Base-by-base conservation (phyloP, 495 filamentous ascomycete genomes). In the Venustampulla echinocandica region DNA sequence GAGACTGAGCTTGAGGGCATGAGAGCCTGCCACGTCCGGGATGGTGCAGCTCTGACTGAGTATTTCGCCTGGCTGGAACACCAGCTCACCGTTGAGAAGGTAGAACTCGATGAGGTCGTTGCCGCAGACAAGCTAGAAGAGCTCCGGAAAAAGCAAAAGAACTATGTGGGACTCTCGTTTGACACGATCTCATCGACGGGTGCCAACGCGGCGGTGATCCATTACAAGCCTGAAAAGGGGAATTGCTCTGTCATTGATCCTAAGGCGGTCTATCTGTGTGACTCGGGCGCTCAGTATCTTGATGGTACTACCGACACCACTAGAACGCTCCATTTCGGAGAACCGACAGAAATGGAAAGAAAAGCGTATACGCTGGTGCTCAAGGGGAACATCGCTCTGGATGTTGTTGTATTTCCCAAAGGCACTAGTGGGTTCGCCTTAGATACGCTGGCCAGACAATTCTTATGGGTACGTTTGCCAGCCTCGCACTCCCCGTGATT, bases 281-380 rank as follows among this genome's bases (percentile, higher is more conserved):
- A 99, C 61, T 97, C 92, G 18, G 93, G 93, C 20, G 90, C 82
- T 17, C 93, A 99, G 63, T 99, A 90, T 53, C 70, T 83, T 10
- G 93, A 99, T 64, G 93, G 93, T 42, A 99, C 93, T 1, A 99
- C 93, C 0, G 93, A 99, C 61, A 90, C 87, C 4, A 99, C 93
- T 3, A 75, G 93, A 11, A 99, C 93, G 0, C 70, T 95, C 32
- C 93, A 99, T 54, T 97, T 97, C 59, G 84, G 87, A 22, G 69
- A 80, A 14, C 93, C 93, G 7, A 88, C 84, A 1, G 79, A 80
- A 11, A 82, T 87, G 57, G 89, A 99, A 63, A 84, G 76, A 54
- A 87, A 87, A 61, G 82, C 93, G 6, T 97, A 95, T 63, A 99
- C 93, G 10, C 73, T 99, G 10, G 93, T 97, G 0, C 71, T 99